Evolutionary conservation across 768 basidiomycete genomes (phyloP).

Genomic region (Tephrocybe sp.): DNA sequence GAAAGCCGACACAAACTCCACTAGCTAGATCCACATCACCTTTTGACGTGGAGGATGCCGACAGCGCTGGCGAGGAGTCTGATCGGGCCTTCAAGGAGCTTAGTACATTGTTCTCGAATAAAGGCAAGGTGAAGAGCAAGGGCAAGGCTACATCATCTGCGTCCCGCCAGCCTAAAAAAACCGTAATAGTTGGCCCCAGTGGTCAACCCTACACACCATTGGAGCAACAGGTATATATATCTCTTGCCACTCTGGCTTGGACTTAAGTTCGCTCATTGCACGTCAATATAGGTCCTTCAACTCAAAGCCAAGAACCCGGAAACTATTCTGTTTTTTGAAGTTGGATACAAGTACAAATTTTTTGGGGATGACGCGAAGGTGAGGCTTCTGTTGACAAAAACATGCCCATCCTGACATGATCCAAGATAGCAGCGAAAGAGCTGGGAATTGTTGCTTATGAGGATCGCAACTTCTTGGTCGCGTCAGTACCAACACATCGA

Average conservation of each 20-base stretch:
- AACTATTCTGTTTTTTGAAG: constrained; percentile 75
- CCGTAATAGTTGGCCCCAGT: constrained; percentile 58
- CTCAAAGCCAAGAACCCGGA: constrained; percentile 67
- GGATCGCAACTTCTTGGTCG: constrained; percentile 72
- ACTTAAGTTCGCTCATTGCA: neutral
- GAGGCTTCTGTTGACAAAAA: constrained; percentile 3
- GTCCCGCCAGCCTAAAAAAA: constrained; percentile 31
- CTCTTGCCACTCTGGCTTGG: neutral
- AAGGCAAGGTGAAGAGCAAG: constrained; percentile 36
- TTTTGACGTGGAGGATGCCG: constrained; percentile 23
- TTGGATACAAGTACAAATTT: constrained; percentile 84
- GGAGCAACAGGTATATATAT: constrained; percentile 65
- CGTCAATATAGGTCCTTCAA: constrained; percentile 43
- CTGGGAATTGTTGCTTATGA: constrained; percentile 76
- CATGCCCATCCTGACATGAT: constrained; percentile 1
- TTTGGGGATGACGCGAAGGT: constrained; percentile 85
- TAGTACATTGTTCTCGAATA: constrained; percentile 44
- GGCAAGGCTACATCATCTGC: constrained; percentile 24
- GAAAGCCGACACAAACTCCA: constrained; percentile 18
- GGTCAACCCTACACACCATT: constrained; percentile 75
- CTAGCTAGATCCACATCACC: constrained; percentile 14
- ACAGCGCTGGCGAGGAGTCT: constrained; percentile 39
- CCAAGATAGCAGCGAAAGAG: constrained; percentile 71
- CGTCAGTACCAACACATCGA: constrained; percentile 71
- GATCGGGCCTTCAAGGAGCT: constrained; percentile 49